phyloP scores from a whole-genome alignment of 176 grass and related monocot genomes.

The Calamus simplicifolius region DNA sequence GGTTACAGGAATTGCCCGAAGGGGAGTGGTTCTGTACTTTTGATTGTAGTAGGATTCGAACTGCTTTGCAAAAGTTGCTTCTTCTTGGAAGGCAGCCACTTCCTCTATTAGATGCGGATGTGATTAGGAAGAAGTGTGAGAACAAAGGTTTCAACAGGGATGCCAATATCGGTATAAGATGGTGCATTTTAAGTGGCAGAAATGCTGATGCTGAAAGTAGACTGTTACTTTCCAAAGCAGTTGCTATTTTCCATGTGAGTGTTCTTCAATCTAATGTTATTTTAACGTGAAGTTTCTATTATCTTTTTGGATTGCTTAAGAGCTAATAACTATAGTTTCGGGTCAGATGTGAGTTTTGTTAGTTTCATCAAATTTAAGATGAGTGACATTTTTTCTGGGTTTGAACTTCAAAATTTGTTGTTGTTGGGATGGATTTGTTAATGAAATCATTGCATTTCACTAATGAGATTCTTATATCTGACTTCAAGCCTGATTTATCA shows the following conservation, averaged over 20 bases:
- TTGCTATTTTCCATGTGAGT: constrained; percentile 92
- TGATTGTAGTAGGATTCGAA: constrained; percentile 47
- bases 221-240: constrained; percentile 57
- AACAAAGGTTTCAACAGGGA: constrained; percentile 28
- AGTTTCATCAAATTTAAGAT: no score
- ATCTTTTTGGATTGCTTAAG: no score
- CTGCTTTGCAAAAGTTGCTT: constrained; percentile 59
- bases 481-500: no score
- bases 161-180: constrained; percentile 40
- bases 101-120: constrained; percentile 35
- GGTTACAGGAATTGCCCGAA: constrained; percentile 76
- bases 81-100: constrained; percentile 35
- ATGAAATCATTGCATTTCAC: no score
- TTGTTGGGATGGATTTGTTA: no score
- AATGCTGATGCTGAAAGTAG: constrained; percentile 44
- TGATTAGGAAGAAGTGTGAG: constrained; percentile 72
- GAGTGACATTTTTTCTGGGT: no score
- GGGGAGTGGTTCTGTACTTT: constrained; percentile 76
- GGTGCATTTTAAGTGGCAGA: constrained; percentile 74
- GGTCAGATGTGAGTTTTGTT: no score
- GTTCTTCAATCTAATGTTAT: background rate
- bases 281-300: no score
- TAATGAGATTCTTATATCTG: no score
- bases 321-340: no score
- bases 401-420: no score